phyloP scores from a whole-genome alignment of 1,284 basidiomycete genomes.

The Exsudoporus floridanus region DNA sequence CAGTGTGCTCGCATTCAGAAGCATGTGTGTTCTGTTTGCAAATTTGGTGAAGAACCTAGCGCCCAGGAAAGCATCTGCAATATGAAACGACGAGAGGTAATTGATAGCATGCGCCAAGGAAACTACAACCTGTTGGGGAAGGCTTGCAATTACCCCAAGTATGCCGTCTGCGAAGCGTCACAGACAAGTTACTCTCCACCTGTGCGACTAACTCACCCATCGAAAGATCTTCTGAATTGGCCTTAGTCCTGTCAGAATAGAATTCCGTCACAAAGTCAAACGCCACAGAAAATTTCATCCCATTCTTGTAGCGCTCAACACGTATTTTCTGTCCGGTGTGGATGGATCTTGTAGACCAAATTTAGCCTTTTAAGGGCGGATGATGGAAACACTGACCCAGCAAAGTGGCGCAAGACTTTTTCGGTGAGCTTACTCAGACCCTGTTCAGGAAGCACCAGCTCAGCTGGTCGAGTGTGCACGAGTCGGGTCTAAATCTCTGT shows the following conservation, averaged over 20 bases:
- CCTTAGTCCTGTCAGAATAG: constrained; percentile 57
- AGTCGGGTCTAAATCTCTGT: constrained; percentile 64
- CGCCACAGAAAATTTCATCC: constrained; percentile 68
- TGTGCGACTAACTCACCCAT: constrained; percentile 39
- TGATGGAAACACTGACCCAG: constrained; percentile 45
- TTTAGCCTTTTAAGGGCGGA: constrained; percentile 9
- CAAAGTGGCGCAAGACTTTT: constrained; percentile 74
- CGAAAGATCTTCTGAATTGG: constrained; percentile 48
- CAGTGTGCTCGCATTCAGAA: constrained; percentile 86
- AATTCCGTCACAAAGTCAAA: constrained; percentile 73
- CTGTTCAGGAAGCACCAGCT: constrained; percentile 68
- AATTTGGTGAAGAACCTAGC: constrained; percentile 81
- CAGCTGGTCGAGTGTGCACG: constrained; percentile 80
- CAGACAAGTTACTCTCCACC: not conserved
- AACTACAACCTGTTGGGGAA: constrained; percentile 72
- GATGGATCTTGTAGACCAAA: constrained; percentile 38
- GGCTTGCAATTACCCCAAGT: constrained; percentile 65
- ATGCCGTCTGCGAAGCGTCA: constrained; percentile 43
- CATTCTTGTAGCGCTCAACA: constrained; percentile 62
- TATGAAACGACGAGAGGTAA: constrained; percentile 74
- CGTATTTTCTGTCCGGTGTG: constrained; percentile 51
- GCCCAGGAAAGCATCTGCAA: constrained; percentile 75
- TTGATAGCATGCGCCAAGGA: constrained; percentile 78
- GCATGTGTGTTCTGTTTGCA: constrained; percentile 79
- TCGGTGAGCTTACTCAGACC: constrained; percentile 73